Base-by-base conservation (phyloP, 352 stramenopile species). In the Globisporangium apiculatum region DNA sequence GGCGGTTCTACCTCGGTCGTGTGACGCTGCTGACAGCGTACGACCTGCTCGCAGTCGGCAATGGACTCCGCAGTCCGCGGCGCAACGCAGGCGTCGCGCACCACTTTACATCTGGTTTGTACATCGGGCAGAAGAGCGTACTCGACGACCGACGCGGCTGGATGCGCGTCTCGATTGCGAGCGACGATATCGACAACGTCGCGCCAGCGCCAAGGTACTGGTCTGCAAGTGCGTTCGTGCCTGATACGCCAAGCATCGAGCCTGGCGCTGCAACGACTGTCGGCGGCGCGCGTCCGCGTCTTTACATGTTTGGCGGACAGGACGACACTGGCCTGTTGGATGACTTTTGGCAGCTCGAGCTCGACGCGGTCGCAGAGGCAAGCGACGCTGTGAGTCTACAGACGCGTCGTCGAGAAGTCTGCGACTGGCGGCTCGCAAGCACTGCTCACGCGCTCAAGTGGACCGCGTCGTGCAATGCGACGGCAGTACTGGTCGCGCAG, bases 291-390 rank as follows among this genome's bases (percentile, higher is more conserved):
- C 53, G 41, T 1, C 66, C 76, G 15, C 58, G 58, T 14, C 45
- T 75, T n/a, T 83, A 73, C 41, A 42, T 88, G 8, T 89, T 86
- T 55, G 81, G 76, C n/a, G 81, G 79, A 1, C 75, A 91, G 55
- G 81, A 91, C 59, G 75, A 89, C 51, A 86, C 76, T 6, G 62
- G 64, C 12, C 55, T 88, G 47, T 48, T 88, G 8, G 57, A 71
- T 15, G 81, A 91, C 64, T 66, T 87, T 14, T 89, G 79, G 76
- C 69, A 75, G 55, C 54, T 91, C 11, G 57, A 77, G 2, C 31
- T 87, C 11, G 53, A 71, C 9, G n/a, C 65, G 9, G 17, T 85
- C 2, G 58, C 61, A 7, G 75, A 86, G 48, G 48, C 66, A 4
- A 65, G 66, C 7, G 54, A 67, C 17, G 7, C n/a, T 5, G 46